These are phyloP conservation scores for Dendrobium nobile DNA, from an alignment of 106 monocot genomes.

Conservation along the genomic window DNA sequence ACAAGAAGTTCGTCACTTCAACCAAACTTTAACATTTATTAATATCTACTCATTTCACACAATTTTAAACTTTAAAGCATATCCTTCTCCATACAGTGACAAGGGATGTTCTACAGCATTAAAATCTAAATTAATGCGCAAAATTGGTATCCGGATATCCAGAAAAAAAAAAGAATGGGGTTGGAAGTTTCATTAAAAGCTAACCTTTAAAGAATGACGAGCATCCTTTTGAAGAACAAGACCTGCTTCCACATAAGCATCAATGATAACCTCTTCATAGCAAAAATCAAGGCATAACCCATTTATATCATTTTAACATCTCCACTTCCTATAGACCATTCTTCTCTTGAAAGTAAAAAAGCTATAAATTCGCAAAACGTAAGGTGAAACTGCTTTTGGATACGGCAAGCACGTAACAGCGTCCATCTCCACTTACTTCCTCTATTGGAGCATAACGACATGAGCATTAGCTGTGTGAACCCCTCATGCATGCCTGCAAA, in stretches of 20 bases:
- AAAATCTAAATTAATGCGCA: no score
- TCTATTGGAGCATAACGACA: conserved; percentile 86
- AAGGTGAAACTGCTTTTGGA: conserved; percentile 28
- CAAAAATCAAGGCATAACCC: conserved; percentile 29
- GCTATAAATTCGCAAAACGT: conserved; percentile 3
- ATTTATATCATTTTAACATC: background rate
- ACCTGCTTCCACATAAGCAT: conserved; percentile 85
- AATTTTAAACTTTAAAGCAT: no score
- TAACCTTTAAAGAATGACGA: conserved; percentile 59
- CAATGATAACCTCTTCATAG: conserved; percentile 62
- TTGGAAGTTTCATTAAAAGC: background rate
- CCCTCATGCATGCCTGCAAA: conserved; percentile 84
- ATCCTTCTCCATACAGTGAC: no score
- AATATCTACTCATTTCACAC: no score
- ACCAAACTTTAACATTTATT: no score
- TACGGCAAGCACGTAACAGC: conserved; percentile 85
- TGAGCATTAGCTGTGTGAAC: conserved; percentile 78
- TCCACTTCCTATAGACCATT: background rate
- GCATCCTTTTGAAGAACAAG: conserved; percentile 84
- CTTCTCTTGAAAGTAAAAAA: background rate
- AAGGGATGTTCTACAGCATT: no score
- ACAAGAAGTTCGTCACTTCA: no score
- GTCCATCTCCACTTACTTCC: conserved; percentile 86
- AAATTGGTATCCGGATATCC: background rate
- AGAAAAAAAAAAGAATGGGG: background rate